phyloP scores from a whole-genome alignment of 169 alveolate genomes.

The Neospora caninum region DNA sequence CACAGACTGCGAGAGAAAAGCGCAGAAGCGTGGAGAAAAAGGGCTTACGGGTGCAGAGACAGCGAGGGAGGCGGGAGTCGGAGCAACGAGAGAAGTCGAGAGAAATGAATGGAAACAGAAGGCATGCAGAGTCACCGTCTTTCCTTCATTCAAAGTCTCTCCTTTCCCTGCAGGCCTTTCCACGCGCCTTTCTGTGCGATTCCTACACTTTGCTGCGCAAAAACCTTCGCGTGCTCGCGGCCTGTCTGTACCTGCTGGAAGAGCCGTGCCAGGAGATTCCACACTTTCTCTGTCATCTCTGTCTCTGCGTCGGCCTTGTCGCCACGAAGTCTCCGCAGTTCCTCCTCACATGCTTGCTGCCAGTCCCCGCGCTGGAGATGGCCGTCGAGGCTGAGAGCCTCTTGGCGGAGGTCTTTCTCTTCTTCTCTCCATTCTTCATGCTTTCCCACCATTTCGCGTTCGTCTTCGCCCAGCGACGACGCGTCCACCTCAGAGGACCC shows the following conservation, averaged over 20 bases:
- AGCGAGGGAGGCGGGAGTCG: too few relatives aligned
- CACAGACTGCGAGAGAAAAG: too few relatives aligned
- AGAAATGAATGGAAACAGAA: too few relatives aligned
- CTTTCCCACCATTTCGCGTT: background rate
- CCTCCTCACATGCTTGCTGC: slow-evolving; percentile 31
- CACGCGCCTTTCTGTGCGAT: too few relatives aligned
- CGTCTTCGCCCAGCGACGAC: background rate
- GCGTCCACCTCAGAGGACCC: background rate
- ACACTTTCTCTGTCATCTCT: background rate
- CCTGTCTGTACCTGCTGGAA: background rate
- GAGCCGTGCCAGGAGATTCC: background rate
- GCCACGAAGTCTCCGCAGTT: background rate
- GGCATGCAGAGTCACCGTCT: too few relatives aligned
- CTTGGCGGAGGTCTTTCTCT: background rate
- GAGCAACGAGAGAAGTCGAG: too few relatives aligned
- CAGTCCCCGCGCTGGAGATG: slow-evolving; percentile 45
- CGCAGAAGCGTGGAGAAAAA: too few relatives aligned
- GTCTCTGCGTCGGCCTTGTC: background rate
- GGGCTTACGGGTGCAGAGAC: too few relatives aligned
- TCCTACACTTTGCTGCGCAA: too few relatives aligned
- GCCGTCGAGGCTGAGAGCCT: background rate
- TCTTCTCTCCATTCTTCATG: slow-evolving; percentile 5
- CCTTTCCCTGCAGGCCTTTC: too few relatives aligned
- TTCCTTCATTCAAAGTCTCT: too few relatives aligned
- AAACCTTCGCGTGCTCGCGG: background rate